Evolutionary conservation across 1,284 basidiomycete genomes (phyloP), one percentile per base, ranked within the genome.

Genomic region (Taiwanofungus camphoratus): DNA sequence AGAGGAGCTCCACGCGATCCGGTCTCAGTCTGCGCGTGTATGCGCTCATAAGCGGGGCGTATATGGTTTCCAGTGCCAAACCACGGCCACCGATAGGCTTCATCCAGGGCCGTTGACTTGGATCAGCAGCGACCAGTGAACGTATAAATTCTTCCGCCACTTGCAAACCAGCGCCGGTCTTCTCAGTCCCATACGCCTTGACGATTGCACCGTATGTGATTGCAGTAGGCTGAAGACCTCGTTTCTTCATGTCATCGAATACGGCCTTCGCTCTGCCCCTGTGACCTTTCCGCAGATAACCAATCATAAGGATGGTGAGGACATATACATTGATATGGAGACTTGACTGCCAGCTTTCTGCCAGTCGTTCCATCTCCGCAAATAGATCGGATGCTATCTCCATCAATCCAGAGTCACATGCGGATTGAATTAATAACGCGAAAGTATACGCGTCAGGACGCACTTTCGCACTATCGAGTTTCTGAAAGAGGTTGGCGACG

Each of bases 251-350:
- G 43, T 85, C 77, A 34, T 87, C 77, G 56, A 89, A 87, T 19
- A 90, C 73, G 2, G 65, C 71, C 60, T 74, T 80, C 1, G 92
- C 92, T 36, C 68, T 69, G 2, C 60, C 54, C 39, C 71, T 69
- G 33, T 87, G 66, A 1, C 79, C 75, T 0, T 58, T 52, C 15
- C 82, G 79, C 35, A 96, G 68, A 58, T 84, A 86, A 1, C 84
- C 90, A 15, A 80, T 74, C 67, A 98, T 86, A 52, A 98, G 68
- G 59, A 92, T 86, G n/a, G 91, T 92, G 51, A 91, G 76, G 38
- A 85, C 71, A 56, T 82, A 86, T 31, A 70, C 66, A 48, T 75
- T 77, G 45, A 80, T 58, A 35, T 68, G 57, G 20, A 77, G 46
- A 29, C 68, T 59, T n/a, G 63, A 61, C 31, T 66, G 56, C 52